Evolutionary conservation across 225 moss, liverwort and hornwort genomes (phyloP).

Genomic region (Thuidium tamariscinum): DNA sequence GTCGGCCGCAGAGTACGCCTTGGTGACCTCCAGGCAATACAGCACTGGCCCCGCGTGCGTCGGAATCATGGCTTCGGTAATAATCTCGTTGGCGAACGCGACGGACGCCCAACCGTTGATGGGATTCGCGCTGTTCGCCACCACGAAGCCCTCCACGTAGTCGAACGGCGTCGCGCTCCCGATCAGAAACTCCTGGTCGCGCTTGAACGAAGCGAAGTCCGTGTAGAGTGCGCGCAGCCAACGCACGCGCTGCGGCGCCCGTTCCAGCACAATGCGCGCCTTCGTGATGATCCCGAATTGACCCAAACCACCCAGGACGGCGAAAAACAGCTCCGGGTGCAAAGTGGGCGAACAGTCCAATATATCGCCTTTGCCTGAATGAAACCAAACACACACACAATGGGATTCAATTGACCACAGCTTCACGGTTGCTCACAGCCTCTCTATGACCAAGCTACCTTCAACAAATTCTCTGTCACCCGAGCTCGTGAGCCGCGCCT

Average conservation of each 20-base stretch:
- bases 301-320: slow-evolving; percentile 74
- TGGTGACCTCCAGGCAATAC: slow-evolving; percentile 50
- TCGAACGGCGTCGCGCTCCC: slow-evolving; percentile 28
- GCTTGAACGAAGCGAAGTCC: slow-evolving; percentile 53
- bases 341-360: slow-evolving; percentile 43
- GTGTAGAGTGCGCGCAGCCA: slow-evolving; percentile 87
- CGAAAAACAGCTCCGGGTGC: slow-evolving; percentile 59
- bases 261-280: slow-evolving; percentile 58
- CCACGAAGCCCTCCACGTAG: slow-evolving; percentile 81
- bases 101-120: slow-evolving; percentile 64
- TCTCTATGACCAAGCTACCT: background rate
- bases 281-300: slow-evolving; percentile 93
- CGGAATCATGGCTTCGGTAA: slow-evolving; percentile 35
- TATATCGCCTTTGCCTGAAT: slow-evolving; percentile 37
- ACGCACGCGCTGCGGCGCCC: slow-evolving; percentile 54
- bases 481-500: background rate
- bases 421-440: background rate
- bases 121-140: slow-evolving; percentile 40
- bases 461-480: background rate
- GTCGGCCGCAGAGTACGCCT: slow-evolving; percentile 19
- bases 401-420: background rate
- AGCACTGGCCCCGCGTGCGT: slow-evolving; percentile 24
- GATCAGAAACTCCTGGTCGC: slow-evolving; percentile 65
- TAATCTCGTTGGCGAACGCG: slow-evolving; percentile 37
- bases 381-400: background rate